Base-by-base conservation (phyloP, 78 protist genomes). In the Thecamonas trahens region DNA sequence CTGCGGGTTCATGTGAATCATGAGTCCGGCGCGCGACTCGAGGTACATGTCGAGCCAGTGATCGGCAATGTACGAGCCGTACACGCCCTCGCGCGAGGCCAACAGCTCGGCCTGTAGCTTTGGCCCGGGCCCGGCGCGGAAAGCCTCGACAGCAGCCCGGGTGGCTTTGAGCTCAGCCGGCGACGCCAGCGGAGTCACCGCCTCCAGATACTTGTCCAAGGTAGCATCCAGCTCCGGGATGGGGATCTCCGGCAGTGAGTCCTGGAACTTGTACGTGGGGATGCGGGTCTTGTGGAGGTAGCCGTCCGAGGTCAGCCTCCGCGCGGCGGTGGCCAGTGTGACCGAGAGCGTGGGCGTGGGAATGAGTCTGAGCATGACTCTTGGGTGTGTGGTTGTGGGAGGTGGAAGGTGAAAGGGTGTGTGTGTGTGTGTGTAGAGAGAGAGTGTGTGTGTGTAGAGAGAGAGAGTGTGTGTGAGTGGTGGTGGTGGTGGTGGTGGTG, bases 1-100 rank as follows among this genome's bases (percentile, higher is more conserved):
- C 37, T 22, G 57, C 40, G 73, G 72, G 60, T 75, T 75, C 18
- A 37, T 17, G 80, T 75, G 32, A 44, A 65, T 29, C 20, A 67
- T 57, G 18, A 75, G 54, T 1, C 73, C 67, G 18, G 2, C 34
- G 61, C 71, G 80, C 31, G n/a, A 17, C 44, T 62, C 37, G 29
- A 74, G 70, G 64, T 74, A 74, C 80, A 62, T 64, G 70, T 62
- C 62, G 28, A 59, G 39, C 77, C 77, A 71, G 40, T 45, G 42
- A 17, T 15, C 38, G 22, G 52, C 9, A 13, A 71, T 29, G 60
- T 61, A 71, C 15, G 52, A 11, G 52, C 59, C 17, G 9, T 53
- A 6, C 59, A 22, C 13, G 59, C 17, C 28, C 17, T 62, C 4
- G 28, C 37, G 53, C 34, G 3, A 1, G 15, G 3, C 74, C 6